Evolutionary conservation across 2,329 filamentous ascomycete species (phyloP).

Genomic region (Talaromyces albobiverticillius): DNA sequence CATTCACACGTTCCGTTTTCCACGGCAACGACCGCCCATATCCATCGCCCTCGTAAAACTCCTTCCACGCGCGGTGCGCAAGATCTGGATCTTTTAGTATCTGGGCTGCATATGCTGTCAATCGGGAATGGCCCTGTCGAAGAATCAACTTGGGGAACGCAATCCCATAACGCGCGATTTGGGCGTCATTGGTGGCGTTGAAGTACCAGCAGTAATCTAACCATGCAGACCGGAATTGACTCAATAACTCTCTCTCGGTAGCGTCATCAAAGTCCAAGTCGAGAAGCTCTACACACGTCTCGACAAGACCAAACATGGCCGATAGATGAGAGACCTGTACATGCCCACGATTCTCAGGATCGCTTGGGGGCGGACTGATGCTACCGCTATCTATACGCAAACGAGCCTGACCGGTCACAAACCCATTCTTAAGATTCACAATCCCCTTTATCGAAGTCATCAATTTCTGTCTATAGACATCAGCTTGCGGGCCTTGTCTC

Average conservation of each 20-base stretch:
- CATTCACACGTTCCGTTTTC: constrained; percentile 38
- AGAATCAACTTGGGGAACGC: constrained; percentile 49
- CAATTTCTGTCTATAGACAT: constrained; percentile 53
- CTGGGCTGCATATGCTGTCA: constrained; percentile 55
- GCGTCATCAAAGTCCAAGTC: constrained; percentile 48
- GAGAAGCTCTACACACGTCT: constrained; percentile 56
- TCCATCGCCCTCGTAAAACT: constrained; percentile 41
- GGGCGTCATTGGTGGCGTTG: constrained; percentile 48
- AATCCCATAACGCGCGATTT: constrained; percentile 52
- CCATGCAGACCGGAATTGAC: constrained; percentile 54
- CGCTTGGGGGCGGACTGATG: constrained; percentile 52
- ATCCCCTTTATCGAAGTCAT: constrained; percentile 51
- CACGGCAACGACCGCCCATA: constrained; percentile 14
- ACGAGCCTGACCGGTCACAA: constrained; percentile 55
- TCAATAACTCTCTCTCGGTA: constrained; percentile 24
- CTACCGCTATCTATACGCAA: constrained; percentile 52
- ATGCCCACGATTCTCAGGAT: constrained; percentile 51
- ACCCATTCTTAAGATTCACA: constrained; percentile 55
- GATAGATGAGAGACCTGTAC: constrained; percentile 56
- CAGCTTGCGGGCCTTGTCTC: constrained; percentile 52
- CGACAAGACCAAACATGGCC: constrained; percentile 58
- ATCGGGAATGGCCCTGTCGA: constrained; percentile 57
- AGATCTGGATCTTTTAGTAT: constrained; percentile 46
- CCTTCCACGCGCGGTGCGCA: constrained; percentile 53
- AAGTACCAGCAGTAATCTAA: constrained; percentile 62